phyloP scores from a whole-genome alignment of 108 stramenopile genomes.

The Craspedostauros australis region DNA sequence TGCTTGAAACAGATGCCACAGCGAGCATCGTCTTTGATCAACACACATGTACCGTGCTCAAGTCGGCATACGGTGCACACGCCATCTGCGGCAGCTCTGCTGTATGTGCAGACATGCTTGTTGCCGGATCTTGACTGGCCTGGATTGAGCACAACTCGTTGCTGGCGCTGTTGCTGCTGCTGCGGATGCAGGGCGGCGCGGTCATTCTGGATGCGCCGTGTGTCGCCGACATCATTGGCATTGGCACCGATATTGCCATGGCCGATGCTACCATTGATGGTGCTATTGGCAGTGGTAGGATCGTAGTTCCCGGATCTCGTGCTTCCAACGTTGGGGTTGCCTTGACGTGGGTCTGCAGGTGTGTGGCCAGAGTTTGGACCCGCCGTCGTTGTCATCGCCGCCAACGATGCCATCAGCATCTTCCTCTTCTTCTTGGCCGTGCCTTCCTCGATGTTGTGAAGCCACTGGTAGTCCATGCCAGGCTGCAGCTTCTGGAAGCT shows the following conservation, averaged over 20 bases:
- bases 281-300: no score
- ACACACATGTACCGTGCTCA: constrained; percentile 62
- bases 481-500: constrained; percentile 79
- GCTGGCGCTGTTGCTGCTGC: no score
- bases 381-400: neutral
- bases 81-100: constrained; percentile 32
- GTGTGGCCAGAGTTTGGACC: no score
- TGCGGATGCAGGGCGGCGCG: neutral
- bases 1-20: constrained; percentile 50
- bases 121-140: no score
- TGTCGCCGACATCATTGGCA: no score
- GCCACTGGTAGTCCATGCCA: constrained; percentile 43
- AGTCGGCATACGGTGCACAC: constrained; percentile 56
- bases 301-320: neutral
- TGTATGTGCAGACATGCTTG: constrained; percentile 58
- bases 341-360: constrained; percentile 8
- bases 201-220: neutral
- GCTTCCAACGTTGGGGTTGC: neutral
- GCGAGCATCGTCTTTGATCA: constrained; percentile 21
- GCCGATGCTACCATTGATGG: no score
- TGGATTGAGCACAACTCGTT: no score
- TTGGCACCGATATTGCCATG: no score
- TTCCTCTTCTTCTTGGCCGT: constrained; percentile 19
- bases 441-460: constrained; percentile 38
- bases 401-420: neutral